Percentiles rank a stretch among this genome's conserved stretches.
phyloP scores from a whole-genome alignment of 106 monocot species.

The Apostasia ramifera region DNA sequence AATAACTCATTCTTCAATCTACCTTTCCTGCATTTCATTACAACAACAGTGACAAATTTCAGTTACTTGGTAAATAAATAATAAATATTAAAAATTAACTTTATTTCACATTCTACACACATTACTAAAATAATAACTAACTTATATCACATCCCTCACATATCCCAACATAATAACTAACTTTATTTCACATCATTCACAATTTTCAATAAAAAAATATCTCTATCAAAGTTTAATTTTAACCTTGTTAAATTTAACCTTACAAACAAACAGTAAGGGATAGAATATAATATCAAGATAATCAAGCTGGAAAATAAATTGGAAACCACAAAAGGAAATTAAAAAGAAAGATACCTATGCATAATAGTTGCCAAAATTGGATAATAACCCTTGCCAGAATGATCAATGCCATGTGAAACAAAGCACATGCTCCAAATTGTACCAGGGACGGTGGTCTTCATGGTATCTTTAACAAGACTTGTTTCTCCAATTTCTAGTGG shows the following conservation, averaged over 20 bases:
- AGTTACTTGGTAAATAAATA: slow-evolving; percentile 3
- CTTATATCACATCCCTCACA: too few relatives aligned
- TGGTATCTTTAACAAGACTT: slow-evolving; percentile 10
- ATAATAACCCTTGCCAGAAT: slow-evolving; percentile 21
- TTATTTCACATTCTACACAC: too few relatives aligned
- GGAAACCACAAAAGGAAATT: slow-evolving; percentile 6
- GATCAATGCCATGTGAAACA: slow-evolving; percentile 41
- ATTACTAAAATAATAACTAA: too few relatives aligned
- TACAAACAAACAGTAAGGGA: not conserved
- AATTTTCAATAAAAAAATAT: too few relatives aligned
- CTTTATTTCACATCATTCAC: too few relatives aligned
- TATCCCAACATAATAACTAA: too few relatives aligned
- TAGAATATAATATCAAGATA: not conserved
- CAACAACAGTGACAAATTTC: slow-evolving; percentile 4
- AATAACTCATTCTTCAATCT: slow-evolving; percentile 61
- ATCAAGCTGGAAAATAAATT: not conserved
- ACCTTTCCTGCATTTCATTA: slow-evolving; percentile 44
- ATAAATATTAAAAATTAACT: not conserved
- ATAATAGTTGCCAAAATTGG: slow-evolving; percentile 67
- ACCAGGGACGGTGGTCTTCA: slow-evolving; percentile 30
- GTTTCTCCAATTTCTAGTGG: slow-evolving; percentile 58
- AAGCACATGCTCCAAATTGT: slow-evolving; percentile 99
- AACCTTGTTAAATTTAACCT: too few relatives aligned
- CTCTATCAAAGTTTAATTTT: too few relatives aligned
- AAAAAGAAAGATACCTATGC: slow-evolving; percentile 49